phyloP scores from a whole-genome alignment of 352 stramenopile species.

The Phytophthora sansomeana region DNA sequence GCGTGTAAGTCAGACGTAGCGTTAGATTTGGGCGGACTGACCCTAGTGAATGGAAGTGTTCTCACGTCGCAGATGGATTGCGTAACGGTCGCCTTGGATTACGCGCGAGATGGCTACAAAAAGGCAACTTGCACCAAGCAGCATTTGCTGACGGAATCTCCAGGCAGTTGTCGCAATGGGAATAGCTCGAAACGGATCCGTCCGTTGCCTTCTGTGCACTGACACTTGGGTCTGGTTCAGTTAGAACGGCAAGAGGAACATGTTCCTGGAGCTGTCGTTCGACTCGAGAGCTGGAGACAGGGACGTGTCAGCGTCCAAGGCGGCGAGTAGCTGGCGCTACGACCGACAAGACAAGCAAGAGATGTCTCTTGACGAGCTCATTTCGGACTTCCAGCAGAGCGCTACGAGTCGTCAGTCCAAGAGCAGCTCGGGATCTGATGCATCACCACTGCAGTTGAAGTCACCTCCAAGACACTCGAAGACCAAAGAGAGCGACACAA shows the following conservation, averaged over 20 bases:
- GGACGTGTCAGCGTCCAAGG: slow-evolving; percentile 2
- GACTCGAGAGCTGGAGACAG: slow-evolving; percentile 22
- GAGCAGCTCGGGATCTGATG: slow-evolving; percentile 1
- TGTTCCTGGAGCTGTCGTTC: slow-evolving; percentile 47
- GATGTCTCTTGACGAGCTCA: slow-evolving; percentile 57
- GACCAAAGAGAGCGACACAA: slow-evolving; percentile 8
- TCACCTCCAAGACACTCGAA: slow-evolving; percentile 29
- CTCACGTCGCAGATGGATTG: slow-evolving; percentile 12
- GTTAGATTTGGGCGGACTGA: too few relatives aligned
- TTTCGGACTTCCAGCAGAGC: slow-evolving; percentile 56
- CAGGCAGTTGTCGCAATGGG: not conserved
- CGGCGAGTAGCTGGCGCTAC: slow-evolving; percentile 8
- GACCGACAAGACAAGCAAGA: slow-evolving; percentile 20
- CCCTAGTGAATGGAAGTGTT: not conserved
- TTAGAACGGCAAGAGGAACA: not conserved
- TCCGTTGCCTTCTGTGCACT: too few relatives aligned
- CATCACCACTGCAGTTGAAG: slow-evolving; percentile 5
- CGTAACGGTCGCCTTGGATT: too few relatives aligned
- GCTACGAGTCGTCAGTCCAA: slow-evolving; percentile 21
- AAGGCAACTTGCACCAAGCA: slow-evolving; percentile 8
- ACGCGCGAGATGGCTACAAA: slow-evolving; percentile 9
- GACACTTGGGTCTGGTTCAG: too few relatives aligned
- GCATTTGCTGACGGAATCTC: slow-evolving; percentile 2
- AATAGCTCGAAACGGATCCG: not conserved
- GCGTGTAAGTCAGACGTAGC: too few relatives aligned